Percentiles rank a stretch among this genome's conserved stretches.
Conservation (phyloP, 2,329 filamentous ascomycete species). For the Paraconiothyrium brasiliense region DNA sequence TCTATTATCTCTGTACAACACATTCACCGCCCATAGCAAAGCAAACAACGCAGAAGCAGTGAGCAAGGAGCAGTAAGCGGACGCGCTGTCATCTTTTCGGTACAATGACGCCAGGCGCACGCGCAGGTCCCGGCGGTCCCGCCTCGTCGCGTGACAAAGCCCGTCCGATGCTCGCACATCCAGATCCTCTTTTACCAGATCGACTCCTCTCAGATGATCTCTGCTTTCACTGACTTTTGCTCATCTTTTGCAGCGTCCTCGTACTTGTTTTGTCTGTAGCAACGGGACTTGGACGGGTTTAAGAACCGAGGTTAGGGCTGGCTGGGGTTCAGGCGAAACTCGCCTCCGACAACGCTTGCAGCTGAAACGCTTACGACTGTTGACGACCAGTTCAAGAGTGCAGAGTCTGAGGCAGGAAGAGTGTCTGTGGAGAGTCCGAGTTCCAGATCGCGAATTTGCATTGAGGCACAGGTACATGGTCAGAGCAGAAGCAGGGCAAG, state of each 20-base stretch:
- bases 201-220: too few species aligned
- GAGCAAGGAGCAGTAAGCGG: neutral
- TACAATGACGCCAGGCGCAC: neutral
- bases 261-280: too few species aligned
- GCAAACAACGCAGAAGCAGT: too few species aligned
- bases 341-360: neutral
- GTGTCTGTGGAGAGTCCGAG: neutral
- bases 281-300: neutral
- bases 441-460: neutral
- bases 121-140: too few species aligned
- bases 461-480: neutral
- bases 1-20: too few species aligned
- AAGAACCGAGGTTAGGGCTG: neutral
- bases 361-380: conserved; percentile 2
- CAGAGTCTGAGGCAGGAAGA: neutral
- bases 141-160: too few species aligned
- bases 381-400: neutral
- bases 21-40: too few species aligned
- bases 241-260: too few species aligned
- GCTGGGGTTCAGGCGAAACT: neutral
- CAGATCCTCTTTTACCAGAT: too few species aligned
- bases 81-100: neutral
- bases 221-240: too few species aligned
- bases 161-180: too few species aligned
- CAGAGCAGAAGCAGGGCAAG: neutral